Percentiles rank a stretch among this genome's conserved stretches.
phyloP scores from a whole-genome alignment of 164 flowering plant species.

The Magnolia officinalis region DNA sequence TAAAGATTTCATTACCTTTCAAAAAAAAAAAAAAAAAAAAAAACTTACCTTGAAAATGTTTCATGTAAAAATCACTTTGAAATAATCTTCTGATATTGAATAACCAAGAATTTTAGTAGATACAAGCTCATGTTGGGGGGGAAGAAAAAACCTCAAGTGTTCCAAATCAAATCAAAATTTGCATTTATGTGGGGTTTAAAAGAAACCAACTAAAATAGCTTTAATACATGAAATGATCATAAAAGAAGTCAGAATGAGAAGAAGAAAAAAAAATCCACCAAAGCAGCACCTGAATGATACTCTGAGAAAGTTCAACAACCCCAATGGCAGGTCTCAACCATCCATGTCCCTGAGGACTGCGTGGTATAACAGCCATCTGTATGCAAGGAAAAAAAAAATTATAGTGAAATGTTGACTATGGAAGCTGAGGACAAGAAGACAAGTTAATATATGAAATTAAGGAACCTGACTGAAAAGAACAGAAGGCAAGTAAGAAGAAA shows the following conservation, averaged over 20 bases:
- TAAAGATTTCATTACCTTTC: no score
- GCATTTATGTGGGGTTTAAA: no score
- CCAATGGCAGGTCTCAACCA: conserved; percentile 87
- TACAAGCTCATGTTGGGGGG: no score
- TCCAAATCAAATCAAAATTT: no score
- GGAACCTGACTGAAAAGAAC: background rate
- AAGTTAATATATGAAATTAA: background rate
- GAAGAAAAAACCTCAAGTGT: no score
- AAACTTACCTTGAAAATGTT: no score
- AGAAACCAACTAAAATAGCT: no score
- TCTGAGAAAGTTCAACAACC: conserved; percentile 74
- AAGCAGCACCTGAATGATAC: conserved; percentile 60
- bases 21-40: no score
- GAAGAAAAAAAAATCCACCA: background rate
- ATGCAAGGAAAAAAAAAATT: conserved; percentile 1
- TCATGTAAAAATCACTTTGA: no score
- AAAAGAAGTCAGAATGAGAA: background rate
- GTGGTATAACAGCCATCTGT: conserved; percentile 91
- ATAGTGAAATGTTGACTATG: background rate
- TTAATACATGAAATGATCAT: no score
- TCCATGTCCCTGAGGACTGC: conserved; percentile 71
- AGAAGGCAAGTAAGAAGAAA: background rate
- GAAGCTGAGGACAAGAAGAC: background rate
- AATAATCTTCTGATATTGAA: no score
- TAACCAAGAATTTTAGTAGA: no score